phyloP scores from a whole-genome alignment of 306 rosid genomes.

The Gynostemma pentaphyllum region DNA sequence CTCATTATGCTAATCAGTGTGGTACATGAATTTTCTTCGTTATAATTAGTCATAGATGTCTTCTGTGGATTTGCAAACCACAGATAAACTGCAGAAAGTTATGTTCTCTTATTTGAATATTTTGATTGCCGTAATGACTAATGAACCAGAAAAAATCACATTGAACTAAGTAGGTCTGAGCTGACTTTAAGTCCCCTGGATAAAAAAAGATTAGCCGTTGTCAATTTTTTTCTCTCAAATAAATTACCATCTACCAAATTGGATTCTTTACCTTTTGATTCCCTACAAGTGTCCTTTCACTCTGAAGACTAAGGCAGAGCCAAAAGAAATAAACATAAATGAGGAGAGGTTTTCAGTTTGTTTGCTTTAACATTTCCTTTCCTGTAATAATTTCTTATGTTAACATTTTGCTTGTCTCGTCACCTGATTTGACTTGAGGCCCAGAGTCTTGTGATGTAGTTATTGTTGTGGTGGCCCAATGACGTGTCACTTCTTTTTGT shows the following conservation, averaged over 20 bases:
- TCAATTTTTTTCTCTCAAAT: background rate
- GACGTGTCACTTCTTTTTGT: background rate
- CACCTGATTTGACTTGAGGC: background rate
- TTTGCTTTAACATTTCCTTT: background rate
- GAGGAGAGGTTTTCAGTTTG: conserved; percentile 2
- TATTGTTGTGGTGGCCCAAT: background rate
- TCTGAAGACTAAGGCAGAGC: background rate
- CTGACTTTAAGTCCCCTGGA: background rate
- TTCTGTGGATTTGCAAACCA: background rate
- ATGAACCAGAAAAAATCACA: background rate
- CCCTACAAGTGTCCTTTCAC: background rate
- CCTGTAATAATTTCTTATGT: background rate
- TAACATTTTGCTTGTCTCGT: background rate
- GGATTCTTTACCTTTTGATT: background rate
- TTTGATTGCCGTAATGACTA: background rate
- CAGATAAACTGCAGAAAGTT: background rate
- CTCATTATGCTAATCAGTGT: background rate
- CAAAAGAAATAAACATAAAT: background rate
- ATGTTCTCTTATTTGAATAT: background rate
- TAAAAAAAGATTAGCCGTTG: background rate
- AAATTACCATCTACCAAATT: background rate
- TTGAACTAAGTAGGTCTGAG: background rate
- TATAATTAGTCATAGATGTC: background rate
- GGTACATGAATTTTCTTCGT: background rate
- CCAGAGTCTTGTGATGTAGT: background rate